Conservation (phyloP, 2,329 filamentous ascomycete genomes). For the Botrytis medusae region DNA sequence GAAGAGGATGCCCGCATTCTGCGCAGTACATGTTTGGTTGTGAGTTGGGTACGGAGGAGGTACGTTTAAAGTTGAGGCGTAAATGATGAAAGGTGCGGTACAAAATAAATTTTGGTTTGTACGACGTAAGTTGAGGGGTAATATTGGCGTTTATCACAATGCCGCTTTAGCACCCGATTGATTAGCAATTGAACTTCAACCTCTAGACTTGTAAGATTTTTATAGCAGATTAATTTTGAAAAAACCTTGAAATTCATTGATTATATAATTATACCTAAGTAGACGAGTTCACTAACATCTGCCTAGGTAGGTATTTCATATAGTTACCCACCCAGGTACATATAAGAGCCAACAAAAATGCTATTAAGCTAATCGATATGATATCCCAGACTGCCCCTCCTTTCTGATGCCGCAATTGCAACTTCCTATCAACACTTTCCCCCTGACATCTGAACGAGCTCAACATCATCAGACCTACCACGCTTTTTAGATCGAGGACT, state of each 20-base stretch:
- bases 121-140: slow-evolving; percentile 10
- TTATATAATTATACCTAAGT: neutral
- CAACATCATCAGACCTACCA: slow-evolving; percentile 14
- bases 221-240: too few species aligned
- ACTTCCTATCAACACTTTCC: neutral
- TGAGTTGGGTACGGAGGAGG: neutral
- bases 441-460: slow-evolving; percentile 7
- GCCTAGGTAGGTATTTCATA: neutral
- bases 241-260: neutral
- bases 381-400: neutral
- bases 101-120: slow-evolving; percentile 14
- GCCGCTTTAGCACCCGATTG: neutral
- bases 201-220: neutral
- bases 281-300: neutral
- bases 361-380: neutral
- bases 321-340: neutral
- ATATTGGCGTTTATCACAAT: neutral
- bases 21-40: slow-evolving; percentile 34
- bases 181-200: neutral
- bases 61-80: neutral
- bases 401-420: neutral
- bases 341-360: neutral
- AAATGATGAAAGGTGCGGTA: neutral
- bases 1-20: slow-evolving; percentile 37
- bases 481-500: neutral